Conservation (phyloP, 2,329 filamentous ascomycete species). For the Fusarium sp. region DNA sequence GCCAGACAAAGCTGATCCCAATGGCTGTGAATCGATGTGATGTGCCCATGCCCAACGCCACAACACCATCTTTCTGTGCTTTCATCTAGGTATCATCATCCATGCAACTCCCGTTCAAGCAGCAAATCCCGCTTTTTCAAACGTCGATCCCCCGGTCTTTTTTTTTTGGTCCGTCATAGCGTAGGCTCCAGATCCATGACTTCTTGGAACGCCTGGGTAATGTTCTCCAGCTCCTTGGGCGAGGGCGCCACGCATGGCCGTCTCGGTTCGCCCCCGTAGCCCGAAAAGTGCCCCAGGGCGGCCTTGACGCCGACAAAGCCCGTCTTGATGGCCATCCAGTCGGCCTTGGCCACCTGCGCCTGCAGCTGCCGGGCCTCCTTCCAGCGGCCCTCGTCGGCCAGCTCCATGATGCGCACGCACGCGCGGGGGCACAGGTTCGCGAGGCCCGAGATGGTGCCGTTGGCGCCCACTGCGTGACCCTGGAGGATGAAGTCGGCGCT, state of each 20-base stretch:
- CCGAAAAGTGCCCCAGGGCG: constrained; percentile 59
- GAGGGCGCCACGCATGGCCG: constrained; percentile 57
- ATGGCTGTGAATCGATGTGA: constrained; percentile 26
- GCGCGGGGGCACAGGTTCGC: constrained; percentile 58
- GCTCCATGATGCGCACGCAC: constrained; percentile 54
- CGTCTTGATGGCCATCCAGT: constrained; percentile 65
- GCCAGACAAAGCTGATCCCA: constrained; percentile 13
- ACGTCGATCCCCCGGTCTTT: background rate
- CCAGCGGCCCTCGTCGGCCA: constrained; percentile 53
- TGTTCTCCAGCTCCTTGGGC: constrained; percentile 52
- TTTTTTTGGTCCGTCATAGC: constrained; percentile 30
- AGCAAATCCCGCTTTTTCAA: background rate
- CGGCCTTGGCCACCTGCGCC: constrained; percentile 60
- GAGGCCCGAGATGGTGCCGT: constrained; percentile 59
- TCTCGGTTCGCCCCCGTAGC: constrained; percentile 58
- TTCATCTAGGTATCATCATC: constrained; percentile 40
- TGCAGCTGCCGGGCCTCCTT: constrained; percentile 56
- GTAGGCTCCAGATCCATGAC: constrained; percentile 51
- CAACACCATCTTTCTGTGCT: constrained; percentile 41
- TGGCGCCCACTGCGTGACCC: constrained; percentile 57
- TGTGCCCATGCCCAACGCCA: constrained; percentile 38
- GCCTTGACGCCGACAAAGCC: constrained; percentile 66
- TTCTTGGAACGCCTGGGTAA: constrained; percentile 56
- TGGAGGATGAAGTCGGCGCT: constrained; percentile 62
- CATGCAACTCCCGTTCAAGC: constrained; percentile 33